Evolutionary conservation across 2,329 filamentous ascomycete species (phyloP).

Genomic region (Claviceps pazoutovae): DNA sequence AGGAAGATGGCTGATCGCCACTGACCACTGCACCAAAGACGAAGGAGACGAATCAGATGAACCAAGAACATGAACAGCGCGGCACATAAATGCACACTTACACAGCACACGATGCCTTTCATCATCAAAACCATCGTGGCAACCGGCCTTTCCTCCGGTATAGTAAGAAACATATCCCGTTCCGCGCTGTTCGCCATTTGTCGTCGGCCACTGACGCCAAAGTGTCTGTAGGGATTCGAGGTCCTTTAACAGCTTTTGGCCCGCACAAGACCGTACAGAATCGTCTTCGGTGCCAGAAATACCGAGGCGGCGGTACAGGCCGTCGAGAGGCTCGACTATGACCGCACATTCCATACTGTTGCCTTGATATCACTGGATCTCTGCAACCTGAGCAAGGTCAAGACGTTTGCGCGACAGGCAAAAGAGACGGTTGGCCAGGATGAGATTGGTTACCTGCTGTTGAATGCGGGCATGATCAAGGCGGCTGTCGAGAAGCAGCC

Average conservation of each 20-base stretch:
- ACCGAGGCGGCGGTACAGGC: constrained; percentile 25
- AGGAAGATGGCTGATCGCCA: too few species aligned
- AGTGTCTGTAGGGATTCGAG: constrained; percentile 31
- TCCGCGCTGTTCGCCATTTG: too few species aligned
- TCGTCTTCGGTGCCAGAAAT: constrained; percentile 38
- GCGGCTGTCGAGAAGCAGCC: constrained; percentile 21
- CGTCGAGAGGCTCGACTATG: constrained; percentile 27
- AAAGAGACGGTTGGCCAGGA: constrained; percentile 26
- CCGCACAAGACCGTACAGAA: constrained; percentile 29
- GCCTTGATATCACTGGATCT: constrained; percentile 35
- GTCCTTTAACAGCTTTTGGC: constrained; percentile 35
- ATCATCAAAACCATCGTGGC: constrained; percentile 24
- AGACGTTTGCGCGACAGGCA: constrained; percentile 30
- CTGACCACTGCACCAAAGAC: too few species aligned
- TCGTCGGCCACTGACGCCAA: too few species aligned
- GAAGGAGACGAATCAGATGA: too few species aligned
- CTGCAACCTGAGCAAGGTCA: constrained; percentile 28
- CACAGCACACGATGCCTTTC: too few species aligned
- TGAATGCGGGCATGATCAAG: constrained; percentile 33
- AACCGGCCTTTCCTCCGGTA: constrained; percentile 34
- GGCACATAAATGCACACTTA: too few species aligned
- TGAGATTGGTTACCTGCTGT: constrained; percentile 33
- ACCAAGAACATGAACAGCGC: too few species aligned
- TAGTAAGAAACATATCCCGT: constrained; percentile 21
- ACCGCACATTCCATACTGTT: constrained; percentile 24